Evolutionary conservation across 2,329 filamentous ascomycete genomes (phyloP).

Genomic region (Knoxdaviesia capensis): DNA sequence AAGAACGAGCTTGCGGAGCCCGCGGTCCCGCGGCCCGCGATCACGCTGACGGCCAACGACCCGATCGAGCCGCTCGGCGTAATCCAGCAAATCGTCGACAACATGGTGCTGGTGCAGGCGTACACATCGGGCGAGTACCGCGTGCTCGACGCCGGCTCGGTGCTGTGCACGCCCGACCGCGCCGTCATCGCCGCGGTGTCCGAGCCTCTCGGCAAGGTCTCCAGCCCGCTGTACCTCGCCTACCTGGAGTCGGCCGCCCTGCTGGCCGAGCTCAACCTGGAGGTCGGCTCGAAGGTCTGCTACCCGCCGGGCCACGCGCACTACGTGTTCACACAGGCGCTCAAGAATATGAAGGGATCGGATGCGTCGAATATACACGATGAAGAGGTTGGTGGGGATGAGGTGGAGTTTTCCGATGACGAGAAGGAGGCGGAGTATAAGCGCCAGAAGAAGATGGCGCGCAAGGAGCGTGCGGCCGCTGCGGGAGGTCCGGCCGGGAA

Average conservation of each 20-base stretch:
- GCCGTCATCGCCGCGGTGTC: slow-evolving; percentile 63
- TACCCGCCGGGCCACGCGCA: slow-evolving; percentile 63
- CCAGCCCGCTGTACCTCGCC: slow-evolving; percentile 71
- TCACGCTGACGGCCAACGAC: slow-evolving; percentile 60
- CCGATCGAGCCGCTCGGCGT: slow-evolving; percentile 55
- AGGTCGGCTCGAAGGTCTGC: slow-evolving; percentile 48
- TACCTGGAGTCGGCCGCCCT: slow-evolving; percentile 51
- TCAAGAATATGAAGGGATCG: slow-evolving; percentile 65
- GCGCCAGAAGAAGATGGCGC: slow-evolving; percentile 46
- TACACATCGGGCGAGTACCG: slow-evolving; percentile 62
- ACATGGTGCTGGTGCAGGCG: slow-evolving; percentile 59
- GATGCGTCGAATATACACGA: slow-evolving; percentile 92
- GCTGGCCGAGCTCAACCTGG: slow-evolving; percentile 44
- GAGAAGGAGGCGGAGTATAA: slow-evolving; percentile 80
- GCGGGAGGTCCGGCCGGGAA: slow-evolving; percentile 10
- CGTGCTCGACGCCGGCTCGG: slow-evolving; percentile 66
- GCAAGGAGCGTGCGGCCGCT: slow-evolving; percentile 17
- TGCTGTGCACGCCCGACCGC: slow-evolving; percentile 60
- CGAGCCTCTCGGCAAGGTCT: slow-evolving; percentile 70
- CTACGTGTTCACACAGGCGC: slow-evolving; percentile 69
- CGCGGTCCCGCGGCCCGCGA: slow-evolving; percentile 50
- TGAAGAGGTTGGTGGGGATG: slow-evolving; percentile 69
- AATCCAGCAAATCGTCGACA: slow-evolving; percentile 62
- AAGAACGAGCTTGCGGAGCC: slow-evolving; percentile 59
- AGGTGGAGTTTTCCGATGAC: slow-evolving; percentile 91